Conservation (phyloP, 306 rosid species). For the Prunus davidiana region DNA sequence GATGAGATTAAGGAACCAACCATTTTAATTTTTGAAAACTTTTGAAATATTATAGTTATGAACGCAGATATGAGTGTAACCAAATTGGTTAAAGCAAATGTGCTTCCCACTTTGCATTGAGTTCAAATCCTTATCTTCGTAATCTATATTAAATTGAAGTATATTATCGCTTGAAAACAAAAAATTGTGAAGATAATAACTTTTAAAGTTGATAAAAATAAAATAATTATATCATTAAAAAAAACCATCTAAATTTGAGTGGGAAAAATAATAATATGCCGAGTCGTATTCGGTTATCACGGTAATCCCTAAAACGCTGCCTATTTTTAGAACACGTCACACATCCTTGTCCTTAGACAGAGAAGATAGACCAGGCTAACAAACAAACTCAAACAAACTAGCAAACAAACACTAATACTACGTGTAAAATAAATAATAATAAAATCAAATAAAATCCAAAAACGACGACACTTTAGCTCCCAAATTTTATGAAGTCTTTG, state of each 20-base stretch:
- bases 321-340: background rate
- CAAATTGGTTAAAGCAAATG: no score
- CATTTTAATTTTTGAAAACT: background rate
- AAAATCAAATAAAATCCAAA: background rate
- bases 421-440: background rate
- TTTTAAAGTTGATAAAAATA: background rate
- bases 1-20: no score
- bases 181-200: background rate
- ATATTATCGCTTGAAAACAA: background rate
- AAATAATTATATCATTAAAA: background rate
- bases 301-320: conserved; percentile 19
- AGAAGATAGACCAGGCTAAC: background rate
- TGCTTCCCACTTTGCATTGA: no score
- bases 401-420: background rate
- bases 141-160: no score
- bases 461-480: background rate
- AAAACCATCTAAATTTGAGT: background rate
- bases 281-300: conserved; percentile 4
- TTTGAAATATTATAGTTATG: no score
- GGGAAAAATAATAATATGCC: background rate
- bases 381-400: background rate
- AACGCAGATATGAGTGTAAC: no score
- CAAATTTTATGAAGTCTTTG: background rate
- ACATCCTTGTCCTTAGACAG: background rate
- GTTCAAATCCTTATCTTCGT: no score